Conservation (phyloP, 176 grass and related monocot species). For the Poa annua region DNA sequence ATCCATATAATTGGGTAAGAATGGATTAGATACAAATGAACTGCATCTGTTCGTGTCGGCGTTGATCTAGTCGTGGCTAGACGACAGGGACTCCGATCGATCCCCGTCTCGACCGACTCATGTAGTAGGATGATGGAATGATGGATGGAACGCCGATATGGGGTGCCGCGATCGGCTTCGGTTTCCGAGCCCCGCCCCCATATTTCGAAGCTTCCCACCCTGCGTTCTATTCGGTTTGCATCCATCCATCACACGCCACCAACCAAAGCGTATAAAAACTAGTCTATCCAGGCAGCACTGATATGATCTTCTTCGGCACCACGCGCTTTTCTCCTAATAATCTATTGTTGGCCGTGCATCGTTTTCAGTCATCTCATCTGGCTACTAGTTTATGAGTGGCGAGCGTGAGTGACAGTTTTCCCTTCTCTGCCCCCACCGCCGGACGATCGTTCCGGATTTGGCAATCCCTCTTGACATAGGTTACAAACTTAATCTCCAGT, state of each 20-base stretch:
- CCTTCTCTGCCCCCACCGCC: background rate
- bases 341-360: background rate
- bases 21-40: too few species aligned
- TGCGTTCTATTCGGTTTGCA: background rate
- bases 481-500: too few species aligned
- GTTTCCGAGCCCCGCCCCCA: background rate
- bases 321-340: background rate
- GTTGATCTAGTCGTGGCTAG: background rate
- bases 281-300: background rate
- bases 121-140: background rate
- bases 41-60: too few species aligned
- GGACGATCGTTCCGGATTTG: background rate
- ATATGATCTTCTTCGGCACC: background rate
- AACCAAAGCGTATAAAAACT: background rate
- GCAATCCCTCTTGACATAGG: background rate
- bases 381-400: background rate
- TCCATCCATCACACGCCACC: too few species aligned
- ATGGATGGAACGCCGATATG: background rate
- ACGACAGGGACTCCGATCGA: background rate
- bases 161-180: background rate
- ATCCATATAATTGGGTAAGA: too few species aligned
- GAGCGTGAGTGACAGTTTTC: background rate
- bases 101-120: conserved; percentile 14
- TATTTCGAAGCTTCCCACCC: conserved; percentile 43
- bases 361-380: background rate